Evolutionary conservation across 495 filamentous ascomycete genomes (phyloP).

Genomic region (Articulospora tetracladia): DNA sequence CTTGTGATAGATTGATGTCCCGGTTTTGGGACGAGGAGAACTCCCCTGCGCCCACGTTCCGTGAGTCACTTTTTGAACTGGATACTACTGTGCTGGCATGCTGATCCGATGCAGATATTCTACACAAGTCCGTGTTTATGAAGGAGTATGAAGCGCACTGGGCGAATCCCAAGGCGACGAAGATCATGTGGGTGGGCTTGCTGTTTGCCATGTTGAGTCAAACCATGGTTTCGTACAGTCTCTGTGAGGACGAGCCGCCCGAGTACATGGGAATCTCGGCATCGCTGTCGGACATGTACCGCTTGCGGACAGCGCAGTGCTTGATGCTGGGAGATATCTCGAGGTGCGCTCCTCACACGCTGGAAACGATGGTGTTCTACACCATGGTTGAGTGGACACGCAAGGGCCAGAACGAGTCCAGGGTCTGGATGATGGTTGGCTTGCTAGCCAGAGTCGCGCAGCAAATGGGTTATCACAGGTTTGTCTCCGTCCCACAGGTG

Average conservation of each 20-base stretch:
- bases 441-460: constrained; percentile 32
- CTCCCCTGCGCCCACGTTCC: constrained; percentile 21
- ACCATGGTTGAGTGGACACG: constrained; percentile 23
- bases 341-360: constrained; percentile 29
- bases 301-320: constrained; percentile 28
- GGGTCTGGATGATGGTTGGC: constrained; percentile 35
- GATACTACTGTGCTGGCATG: background rate
- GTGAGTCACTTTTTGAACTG: constrained; percentile 3
- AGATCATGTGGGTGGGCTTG: constrained; percentile 27
- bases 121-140: constrained; percentile 27
- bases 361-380: constrained; percentile 36
- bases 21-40: constrained; percentile 38
- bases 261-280: constrained; percentile 56
- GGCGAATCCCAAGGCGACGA: constrained; percentile 17
- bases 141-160: constrained; percentile 22
- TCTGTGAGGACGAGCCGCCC: constrained; percentile 60
- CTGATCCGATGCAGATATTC: constrained; percentile 13
- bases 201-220: constrained; percentile 63
- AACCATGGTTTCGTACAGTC: constrained; percentile 63
- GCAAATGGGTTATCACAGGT: constrained; percentile 38
- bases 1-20: constrained; percentile 39
- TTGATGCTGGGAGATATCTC: constrained; percentile 49
- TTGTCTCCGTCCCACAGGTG: background rate
- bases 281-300: constrained; percentile 11
- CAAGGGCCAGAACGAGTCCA: constrained; percentile 21